Base-by-base conservation (phyloP, 2,329 filamentous ascomycete species). In the Colletotrichum magnum region DNA sequence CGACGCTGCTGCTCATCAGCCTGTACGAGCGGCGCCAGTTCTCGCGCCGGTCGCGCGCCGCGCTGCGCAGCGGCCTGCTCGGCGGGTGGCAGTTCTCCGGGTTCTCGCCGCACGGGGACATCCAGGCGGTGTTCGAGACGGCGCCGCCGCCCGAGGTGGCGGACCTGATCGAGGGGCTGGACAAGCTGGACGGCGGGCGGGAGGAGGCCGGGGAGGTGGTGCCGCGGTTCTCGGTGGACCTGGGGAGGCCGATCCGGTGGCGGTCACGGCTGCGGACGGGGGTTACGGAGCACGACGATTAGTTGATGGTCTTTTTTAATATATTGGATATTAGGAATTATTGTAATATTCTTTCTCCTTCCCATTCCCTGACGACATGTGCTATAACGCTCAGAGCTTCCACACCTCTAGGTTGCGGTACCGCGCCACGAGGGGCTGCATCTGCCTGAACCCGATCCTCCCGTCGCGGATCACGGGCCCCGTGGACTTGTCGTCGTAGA, bases 1-100 rank as follows among this genome's bases (percentile, higher is more conserved):
- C 91, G 0, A 80, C 91, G 2, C 82, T 94, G 2, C 78, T 93
- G 1, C 74, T 88, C 16, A 88, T 93, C 56, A 84, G 85, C 6
- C 79, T 89, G 36, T 86, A 89, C 74, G 91, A 93, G 78, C 85
- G 91, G 16, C 83, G 83, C 0, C 84, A 83, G 16, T 69, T 58
- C 24, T 66, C 67, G 45, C 82, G 91, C 36, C 90, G 88, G 88
- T 73, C 74, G 28, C 72, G 54, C 24, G 43, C 36, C 32, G 56
- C 12, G 9, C 39, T 48, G 15, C 32, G 51, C 61, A 10, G 36
- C 54, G 39, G 61, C 21, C n/a, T 59, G 43, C 26, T 65, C 21
- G 26, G 56, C 4, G 74, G 76, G 24, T 73, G 76, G 43, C 48
- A 43, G 48, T 62, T 79, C 4, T 78, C 79, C 28, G 67, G 67